phyloP scores from a whole-genome alignment of 2,329 filamentous ascomycete species.

The Fonsecaea pedrosoi region DNA sequence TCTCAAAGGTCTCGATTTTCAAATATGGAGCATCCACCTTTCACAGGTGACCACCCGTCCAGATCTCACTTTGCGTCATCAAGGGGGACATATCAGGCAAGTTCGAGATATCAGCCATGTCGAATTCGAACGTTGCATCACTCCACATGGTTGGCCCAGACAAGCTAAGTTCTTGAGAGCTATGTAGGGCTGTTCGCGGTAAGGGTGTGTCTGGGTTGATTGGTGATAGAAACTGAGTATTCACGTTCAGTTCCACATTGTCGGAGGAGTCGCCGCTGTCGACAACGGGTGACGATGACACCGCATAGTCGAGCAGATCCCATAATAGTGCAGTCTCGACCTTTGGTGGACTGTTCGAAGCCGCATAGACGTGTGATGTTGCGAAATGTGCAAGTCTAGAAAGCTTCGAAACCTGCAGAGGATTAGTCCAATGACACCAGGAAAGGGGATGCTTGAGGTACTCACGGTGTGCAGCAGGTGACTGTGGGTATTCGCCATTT shows the following conservation, averaged over 20 bases:
- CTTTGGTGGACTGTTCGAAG: constrained; percentile 25
- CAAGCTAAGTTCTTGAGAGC: constrained; percentile 1
- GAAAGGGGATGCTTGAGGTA: background rate
- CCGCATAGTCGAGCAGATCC: constrained; percentile 37
- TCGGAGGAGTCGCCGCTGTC: constrained; percentile 26
- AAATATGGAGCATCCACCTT: background rate
- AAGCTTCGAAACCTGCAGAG: constrained; percentile 22
- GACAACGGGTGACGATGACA: constrained; percentile 28
- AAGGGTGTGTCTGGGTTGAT: constrained; percentile 25
- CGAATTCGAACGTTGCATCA: constrained; percentile 30
- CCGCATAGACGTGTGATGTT: constrained; percentile 9
- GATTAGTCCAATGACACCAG: background rate
- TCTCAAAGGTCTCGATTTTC: background rate
- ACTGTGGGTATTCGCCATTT: constrained; percentile 22
- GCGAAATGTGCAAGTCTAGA: constrained; percentile 28
- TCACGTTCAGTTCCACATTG: constrained; percentile 35
- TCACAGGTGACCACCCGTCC: constrained; percentile 29
- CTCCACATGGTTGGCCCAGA: constrained; percentile 24
- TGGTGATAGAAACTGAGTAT: constrained; percentile 36
- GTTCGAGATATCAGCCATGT: constrained; percentile 32
- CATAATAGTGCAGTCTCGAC: constrained; percentile 35
- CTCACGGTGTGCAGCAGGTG: constrained; percentile 36
- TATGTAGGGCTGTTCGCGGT: background rate
- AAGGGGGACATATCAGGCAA: constrained; percentile 27
- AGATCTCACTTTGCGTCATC: constrained; percentile 25